These are phyloP conservation scores for Pisolithus tinctorius DNA, from an alignment of 768 basidiomycete genomes.

Conservation along the genomic window DNA sequence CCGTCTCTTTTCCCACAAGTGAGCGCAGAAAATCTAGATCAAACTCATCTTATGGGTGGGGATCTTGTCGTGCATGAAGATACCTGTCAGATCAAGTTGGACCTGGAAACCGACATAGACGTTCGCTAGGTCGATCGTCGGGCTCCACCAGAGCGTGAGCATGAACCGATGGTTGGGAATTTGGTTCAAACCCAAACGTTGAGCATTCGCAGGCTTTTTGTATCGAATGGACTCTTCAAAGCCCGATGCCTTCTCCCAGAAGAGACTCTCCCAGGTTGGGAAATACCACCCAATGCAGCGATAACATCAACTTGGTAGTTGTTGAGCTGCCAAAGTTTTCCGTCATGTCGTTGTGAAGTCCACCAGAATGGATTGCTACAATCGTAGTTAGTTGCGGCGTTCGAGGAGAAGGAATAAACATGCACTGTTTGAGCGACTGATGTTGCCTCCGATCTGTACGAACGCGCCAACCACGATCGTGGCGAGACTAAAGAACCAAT, in stretches of 20 bases:
- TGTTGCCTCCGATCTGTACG: slow-evolving; percentile 98
- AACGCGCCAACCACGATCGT: slow-evolving; percentile 98
- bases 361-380: slow-evolving; percentile 96
- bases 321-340: slow-evolving; percentile 95
- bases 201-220: slow-evolving; percentile 96
- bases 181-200: slow-evolving; percentile 95
- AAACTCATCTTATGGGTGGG: slow-evolving; percentile 97
- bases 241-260: slow-evolving; percentile 98
- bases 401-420: slow-evolving; percentile 4
- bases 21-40: slow-evolving; percentile 99
- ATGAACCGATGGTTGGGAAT: slow-evolving; percentile 98
- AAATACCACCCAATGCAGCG: slow-evolving; percentile 96
- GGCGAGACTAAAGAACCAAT: slow-evolving; percentile 53
- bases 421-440: slow-evolving; percentile 84
- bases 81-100: slow-evolving; percentile 94
- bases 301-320: slow-evolving; percentile 99
- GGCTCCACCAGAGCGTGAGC: slow-evolving; percentile 99
- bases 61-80: slow-evolving; percentile 98
- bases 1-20: slow-evolving; percentile 99
- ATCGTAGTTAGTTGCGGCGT: slow-evolving; percentile 7
- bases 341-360: slow-evolving; percentile 96
- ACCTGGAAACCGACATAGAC: slow-evolving; percentile 99
- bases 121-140: slow-evolving; percentile 98
- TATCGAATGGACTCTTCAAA: slow-evolving; percentile 96
- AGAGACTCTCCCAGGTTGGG: slow-evolving; percentile 96